Evolutionary conservation across 306 rosid genomes (phyloP), one percentile per base, ranked within the genome.

Genomic region (Quercus parvula): DNA sequence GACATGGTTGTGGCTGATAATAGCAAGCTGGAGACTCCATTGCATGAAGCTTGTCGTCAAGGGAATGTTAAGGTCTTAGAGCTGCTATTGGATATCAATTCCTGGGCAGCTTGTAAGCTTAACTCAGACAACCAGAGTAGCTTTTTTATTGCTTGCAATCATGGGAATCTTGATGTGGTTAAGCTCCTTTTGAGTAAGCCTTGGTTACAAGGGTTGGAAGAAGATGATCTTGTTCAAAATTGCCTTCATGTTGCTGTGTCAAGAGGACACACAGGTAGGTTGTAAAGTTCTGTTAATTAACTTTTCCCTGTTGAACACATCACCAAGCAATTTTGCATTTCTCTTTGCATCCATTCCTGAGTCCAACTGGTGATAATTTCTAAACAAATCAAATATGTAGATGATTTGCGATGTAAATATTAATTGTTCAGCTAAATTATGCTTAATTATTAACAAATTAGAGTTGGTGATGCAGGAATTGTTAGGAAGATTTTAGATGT

Each of bases 1-100:
- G 89, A 90, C 55, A 78, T 93, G 94, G 91, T 84, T 61, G 75
- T 80, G 49, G 84, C 89, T 8, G 86, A 85, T 76, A 88, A 92
- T 76, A 82, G 74, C 30, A 73, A 76, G 67, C 44, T 69, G 38
- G 92, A 90, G 82, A 92, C 93, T 44, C 91, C 95, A 12, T 18
- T 89, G 28, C 93, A 89, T 25, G 93, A 89, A 68, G 95, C 92
- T 74, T 90, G 92, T 77, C 58, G 61, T 44, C 59, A 75, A 49
- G 92, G 89, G 78, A 82, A 90, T 62, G 77, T 44, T 18, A 41
- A 33, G n/a, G 66, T 86, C 24, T 64, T 90, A 13, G 44, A 12
- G 80, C 75, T 89, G 76, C 88, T 92, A 11, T 33, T 90, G 1
- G 88, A 85, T 41, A 79, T 56, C 30, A 81, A 88, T 77, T 77